These are phyloP conservation scores for Blastocladiella emersonii DNA, from an alignment of 371 early-diverging fungal species.

Conservation along the genomic window DNA sequence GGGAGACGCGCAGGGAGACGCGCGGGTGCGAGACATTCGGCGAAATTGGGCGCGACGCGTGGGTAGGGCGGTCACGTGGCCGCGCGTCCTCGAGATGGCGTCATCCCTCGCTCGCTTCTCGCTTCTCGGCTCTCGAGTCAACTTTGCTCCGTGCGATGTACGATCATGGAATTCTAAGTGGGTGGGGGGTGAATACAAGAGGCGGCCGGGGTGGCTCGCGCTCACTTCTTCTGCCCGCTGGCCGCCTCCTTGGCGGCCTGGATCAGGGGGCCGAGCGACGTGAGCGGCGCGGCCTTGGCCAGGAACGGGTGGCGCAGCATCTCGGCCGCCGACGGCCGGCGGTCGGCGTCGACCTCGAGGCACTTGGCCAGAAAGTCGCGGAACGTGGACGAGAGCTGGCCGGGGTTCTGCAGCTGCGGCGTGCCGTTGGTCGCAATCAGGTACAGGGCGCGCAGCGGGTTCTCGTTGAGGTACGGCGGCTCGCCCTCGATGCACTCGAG, in stretches of 20 bases:
- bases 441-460: constrained; percentile 60
- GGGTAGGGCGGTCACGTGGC: too few species aligned
- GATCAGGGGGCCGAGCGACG: constrained; percentile 76
- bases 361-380: constrained; percentile 68
- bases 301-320: constrained; percentile 81
- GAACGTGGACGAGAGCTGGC: constrained; percentile 59
- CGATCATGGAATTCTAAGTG: too few species aligned
- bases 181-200: too few species aligned
- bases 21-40: too few species aligned
- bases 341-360: constrained; percentile 73
- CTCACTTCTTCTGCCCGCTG: constrained; percentile 4
- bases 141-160: too few species aligned
- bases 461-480: constrained; percentile 75
- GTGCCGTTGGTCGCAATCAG: constrained; percentile 94
- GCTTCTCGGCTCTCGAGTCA: too few species aligned
- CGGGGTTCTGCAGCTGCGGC: constrained; percentile 78
- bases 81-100: too few species aligned
- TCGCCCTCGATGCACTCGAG: constrained; percentile 89
- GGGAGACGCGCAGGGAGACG: too few species aligned
- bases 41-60: too few species aligned
- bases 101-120: too few species aligned
- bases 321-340: constrained; percentile 65
- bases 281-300: constrained; percentile 66
- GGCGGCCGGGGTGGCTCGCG: too few species aligned
- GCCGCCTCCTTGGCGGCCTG: constrained; percentile 55